Base-by-base conservation (phyloP, 2,329 filamentous ascomycete species). In the Fusarium sp. region DNA sequence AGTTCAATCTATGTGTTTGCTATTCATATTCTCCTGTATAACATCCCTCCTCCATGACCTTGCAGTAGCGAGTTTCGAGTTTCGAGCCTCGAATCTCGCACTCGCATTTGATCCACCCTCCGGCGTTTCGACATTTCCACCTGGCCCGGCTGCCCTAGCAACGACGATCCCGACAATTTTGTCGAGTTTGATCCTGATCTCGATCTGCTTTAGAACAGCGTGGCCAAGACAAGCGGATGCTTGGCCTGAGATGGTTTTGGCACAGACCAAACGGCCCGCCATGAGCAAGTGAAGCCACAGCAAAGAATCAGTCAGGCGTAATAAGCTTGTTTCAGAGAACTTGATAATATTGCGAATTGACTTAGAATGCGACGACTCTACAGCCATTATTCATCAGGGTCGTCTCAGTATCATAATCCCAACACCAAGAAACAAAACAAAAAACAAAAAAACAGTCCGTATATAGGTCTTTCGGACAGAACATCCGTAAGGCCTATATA, bases 371-470 rank as follows among this genome's bases (percentile, higher is more conserved):
- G 57, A 61, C 44, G 59, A 65, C 68, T 70, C 64, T 49, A 68
- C 66, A 69, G 66, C 69, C 71, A 66, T 72, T 65, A 71, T 63
- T 72, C 71, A 70, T 73, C 51, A 72, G 59, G 57, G 60, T 72
- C 71, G 49, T 73, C 62, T 71, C 65, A 70, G 65, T 71, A 70
- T 73, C 71, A 64, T 73, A 63, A 73, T 71, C 63, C 69, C 56
- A 70, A 72, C 63, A 69, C 55, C 62, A 62, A 65, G 51, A 62
- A 59, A 45, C 41, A 47, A 50, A 52, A n/a, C n/a, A n/a, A n/a
- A n/a, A n/a, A n/a, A n/a, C n/a, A n/a, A 37, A 36, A 61, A 50
- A 31, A 46, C 35, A 17, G 43, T 25, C 8, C 23, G 10, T 43
- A 7, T 25, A 36, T 35, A 63, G 47, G 63, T 49, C 43, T 25